Evolutionary conservation across 2,329 filamentous ascomycete species (phyloP).

Genomic region (Pseudopyricularia cyperi): DNA sequence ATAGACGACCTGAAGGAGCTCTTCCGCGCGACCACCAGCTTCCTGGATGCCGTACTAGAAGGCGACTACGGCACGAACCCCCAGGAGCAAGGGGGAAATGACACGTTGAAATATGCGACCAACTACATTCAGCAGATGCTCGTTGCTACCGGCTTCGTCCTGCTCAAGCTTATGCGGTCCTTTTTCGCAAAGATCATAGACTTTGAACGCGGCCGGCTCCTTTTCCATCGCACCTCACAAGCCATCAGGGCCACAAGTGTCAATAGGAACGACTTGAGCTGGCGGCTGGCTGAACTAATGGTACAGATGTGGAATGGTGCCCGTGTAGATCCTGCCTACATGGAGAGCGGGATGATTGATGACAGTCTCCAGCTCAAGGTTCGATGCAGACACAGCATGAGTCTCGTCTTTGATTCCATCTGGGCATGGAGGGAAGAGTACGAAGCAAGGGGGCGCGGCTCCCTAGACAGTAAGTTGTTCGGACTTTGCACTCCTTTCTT

Average conservation of each 20-base stretch:
- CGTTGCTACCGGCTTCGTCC: conserved; percentile 64
- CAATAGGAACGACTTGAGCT: conserved; percentile 65
- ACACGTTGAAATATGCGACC: conserved; percentile 51
- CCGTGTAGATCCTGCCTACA: conserved; percentile 36
- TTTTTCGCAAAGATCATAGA: conserved; percentile 65
- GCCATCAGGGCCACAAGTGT: conserved; percentile 63
- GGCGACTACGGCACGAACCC: conserved; percentile 29
- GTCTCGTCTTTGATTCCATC: conserved; percentile 70
- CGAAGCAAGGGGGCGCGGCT: conserved; percentile 55
- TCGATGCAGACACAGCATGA: conserved; percentile 76
- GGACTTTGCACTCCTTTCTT: neutral
- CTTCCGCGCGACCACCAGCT: conserved; percentile 58
- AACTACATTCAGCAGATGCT: conserved; percentile 80
- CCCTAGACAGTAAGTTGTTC: conserved; percentile 51
- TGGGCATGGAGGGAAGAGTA: conserved; percentile 79
- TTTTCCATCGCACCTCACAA: conserved; percentile 59
- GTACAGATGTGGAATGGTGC: conserved; percentile 74
- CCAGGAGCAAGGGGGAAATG: conserved; percentile 31
- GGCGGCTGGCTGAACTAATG: conserved; percentile 71
- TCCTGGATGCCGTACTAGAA: conserved; percentile 52
- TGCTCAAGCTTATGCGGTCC: conserved; percentile 67
- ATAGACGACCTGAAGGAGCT: conserved; percentile 63
- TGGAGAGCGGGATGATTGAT: conserved; percentile 43
- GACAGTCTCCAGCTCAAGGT: conserved; percentile 68
- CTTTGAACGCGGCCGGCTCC: conserved; percentile 49